Percentiles rank a stretch among this genome's conserved stretches.
Conservation (phyloP, 768 basidiomycete genomes). For the Xerocomellus intermedius region DNA sequence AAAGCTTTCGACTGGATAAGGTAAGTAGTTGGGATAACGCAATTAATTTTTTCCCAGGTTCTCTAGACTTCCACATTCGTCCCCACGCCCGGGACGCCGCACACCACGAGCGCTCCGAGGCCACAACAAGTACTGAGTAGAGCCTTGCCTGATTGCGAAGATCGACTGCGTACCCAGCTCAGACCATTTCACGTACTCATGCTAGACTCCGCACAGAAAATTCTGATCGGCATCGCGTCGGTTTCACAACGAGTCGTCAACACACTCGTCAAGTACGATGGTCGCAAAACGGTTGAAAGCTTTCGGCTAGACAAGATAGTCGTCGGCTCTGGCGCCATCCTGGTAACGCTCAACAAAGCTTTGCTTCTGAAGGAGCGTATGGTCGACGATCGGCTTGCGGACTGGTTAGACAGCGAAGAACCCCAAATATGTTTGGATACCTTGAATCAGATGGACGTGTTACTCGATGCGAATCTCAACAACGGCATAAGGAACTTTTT, state of each 20-base stretch:
- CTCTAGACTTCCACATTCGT: too few species aligned
- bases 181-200: neutral
- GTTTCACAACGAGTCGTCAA: constrained; percentile 3
- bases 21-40: too few species aligned
- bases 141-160: neutral
- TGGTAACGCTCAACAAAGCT: constrained; percentile 5
- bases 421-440: constrained; percentile 1
- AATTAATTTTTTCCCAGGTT: too few species aligned
- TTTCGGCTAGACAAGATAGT: constrained; percentile 5
- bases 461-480: neutral
- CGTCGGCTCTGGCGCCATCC: constrained; percentile 1
- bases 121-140: too few species aligned
- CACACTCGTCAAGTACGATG: neutral
- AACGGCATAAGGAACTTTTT: neutral
- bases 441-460: constrained; percentile 3
- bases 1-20: too few species aligned
- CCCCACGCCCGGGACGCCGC: too few species aligned
- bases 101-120: too few species aligned
- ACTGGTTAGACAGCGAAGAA: constrained; percentile 4
- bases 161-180: neutral
- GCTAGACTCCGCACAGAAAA: neutral
- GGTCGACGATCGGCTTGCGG: constrained; percentile 1
- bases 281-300: constrained; percentile 3
- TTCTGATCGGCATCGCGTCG: constrained; percentile 5
- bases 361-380: neutral